Conservation (phyloP, 169 alveolate genomes). For the Perkinsus marinus region DNA sequence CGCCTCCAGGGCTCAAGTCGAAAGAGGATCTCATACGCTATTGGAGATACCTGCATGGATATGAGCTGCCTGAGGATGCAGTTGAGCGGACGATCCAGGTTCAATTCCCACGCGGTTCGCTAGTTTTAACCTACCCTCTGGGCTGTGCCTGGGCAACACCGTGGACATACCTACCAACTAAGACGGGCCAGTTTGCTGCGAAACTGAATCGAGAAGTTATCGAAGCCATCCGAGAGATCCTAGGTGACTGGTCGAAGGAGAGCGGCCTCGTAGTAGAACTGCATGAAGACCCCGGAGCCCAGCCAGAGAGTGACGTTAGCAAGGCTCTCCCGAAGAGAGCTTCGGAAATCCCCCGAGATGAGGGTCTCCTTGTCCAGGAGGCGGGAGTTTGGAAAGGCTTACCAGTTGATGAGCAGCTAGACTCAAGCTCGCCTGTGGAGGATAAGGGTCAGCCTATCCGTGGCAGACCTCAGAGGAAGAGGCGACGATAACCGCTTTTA, state of each 20-base stretch:
- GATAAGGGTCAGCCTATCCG: background rate
- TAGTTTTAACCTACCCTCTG: background rate
- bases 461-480: background rate
- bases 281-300: background rate
- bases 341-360: background rate
- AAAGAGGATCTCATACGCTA: background rate
- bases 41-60: background rate
- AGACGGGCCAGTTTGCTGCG: background rate
- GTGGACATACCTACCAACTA: background rate
- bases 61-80: background rate
- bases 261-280: background rate
- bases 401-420: background rate
- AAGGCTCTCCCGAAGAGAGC: background rate
- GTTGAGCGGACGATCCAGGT: background rate
- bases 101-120: background rate
- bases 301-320: background rate
- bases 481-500: background rate
- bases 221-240: background rate
- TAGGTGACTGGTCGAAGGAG: background rate
- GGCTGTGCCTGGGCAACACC: background rate
- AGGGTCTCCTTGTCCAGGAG: background rate
- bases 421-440: background rate
- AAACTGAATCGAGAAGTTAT: background rate
- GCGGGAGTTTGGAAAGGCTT: background rate
- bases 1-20: background rate